phyloP scores from a whole-genome alignment of 2,329 filamentous ascomycete genomes.

The Nakataea oryzae region DNA sequence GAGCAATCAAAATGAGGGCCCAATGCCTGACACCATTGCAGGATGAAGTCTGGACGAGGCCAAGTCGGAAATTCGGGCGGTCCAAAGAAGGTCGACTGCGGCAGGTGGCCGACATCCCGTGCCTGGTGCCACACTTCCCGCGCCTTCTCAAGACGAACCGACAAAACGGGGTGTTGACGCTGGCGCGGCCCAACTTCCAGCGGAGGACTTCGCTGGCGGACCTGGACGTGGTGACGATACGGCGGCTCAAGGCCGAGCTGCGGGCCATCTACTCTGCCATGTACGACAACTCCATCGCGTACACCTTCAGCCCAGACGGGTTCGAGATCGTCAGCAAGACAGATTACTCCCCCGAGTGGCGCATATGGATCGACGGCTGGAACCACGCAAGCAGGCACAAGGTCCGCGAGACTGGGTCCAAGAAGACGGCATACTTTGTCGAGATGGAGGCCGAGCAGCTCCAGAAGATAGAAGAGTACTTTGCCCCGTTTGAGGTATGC shows the following conservation, averaged over 20 bases:
- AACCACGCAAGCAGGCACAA: slow-evolving; percentile 3
- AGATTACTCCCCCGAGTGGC: neutral
- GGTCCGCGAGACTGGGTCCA: slow-evolving; percentile 1
- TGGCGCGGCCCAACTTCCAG: neutral
- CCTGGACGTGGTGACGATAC: neutral
- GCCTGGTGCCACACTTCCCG: slow-evolving; percentile 4
- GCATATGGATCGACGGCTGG: slow-evolving; percentile 2
- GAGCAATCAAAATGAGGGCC: neutral
- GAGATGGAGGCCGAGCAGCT: slow-evolving; percentile 4
- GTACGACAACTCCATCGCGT: slow-evolving; percentile 4
- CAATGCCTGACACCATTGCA: neutral
- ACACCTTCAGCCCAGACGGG: slow-evolving; percentile 2
- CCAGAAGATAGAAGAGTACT: slow-evolving; percentile 1
- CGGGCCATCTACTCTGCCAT: neutral
- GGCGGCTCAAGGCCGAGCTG: slow-evolving; percentile 1
- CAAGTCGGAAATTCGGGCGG: slow-evolving; percentile 1
- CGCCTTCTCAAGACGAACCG: slow-evolving; percentile 2
- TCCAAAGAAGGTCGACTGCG: slow-evolving; percentile 3
- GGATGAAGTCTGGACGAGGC: slow-evolving; percentile 4
- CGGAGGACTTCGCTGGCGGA: neutral
- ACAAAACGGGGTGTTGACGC: slow-evolving; percentile 2
- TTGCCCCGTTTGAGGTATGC: slow-evolving; percentile 3
- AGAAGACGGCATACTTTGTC: slow-evolving; percentile 5
- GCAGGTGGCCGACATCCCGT: slow-evolving; percentile 2
- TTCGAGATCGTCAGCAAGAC: neutral